These are phyloP conservation scores for Cryptococcus hybrid DNA, from an alignment of 1,284 basidiomycete genomes.

Conservation along the genomic window DNA sequence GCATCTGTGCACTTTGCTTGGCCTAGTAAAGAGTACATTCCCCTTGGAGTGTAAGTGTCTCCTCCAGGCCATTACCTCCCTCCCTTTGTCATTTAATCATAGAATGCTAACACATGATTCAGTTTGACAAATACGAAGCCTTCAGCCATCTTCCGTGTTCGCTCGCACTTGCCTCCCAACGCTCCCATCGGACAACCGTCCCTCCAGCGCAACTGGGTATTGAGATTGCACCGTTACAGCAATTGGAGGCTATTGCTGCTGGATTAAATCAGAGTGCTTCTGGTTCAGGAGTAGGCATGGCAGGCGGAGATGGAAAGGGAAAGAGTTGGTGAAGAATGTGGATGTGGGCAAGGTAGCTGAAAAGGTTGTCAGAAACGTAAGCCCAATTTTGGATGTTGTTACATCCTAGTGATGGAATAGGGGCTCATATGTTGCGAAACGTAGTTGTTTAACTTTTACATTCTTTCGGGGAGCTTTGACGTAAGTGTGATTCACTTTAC, in stretches of 20 bases:
- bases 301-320: conserved; percentile 21
- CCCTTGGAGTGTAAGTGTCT: conserved; percentile 59
- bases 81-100: background rate
- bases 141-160: conserved; percentile 84
- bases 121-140: conserved; percentile 90
- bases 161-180: conserved; percentile 55
- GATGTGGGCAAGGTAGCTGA: conserved; percentile 47
- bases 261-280: conserved; percentile 49
- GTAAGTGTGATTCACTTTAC: conserved; percentile 24
- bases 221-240: conserved; percentile 59
- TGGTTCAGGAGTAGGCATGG: conserved; percentile 20
- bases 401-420: background rate
- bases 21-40: conserved; percentile 82
- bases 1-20: conserved; percentile 87
- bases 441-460: conserved; percentile 81
- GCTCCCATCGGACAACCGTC: conserved; percentile 23
- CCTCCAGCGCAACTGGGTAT: conserved; percentile 53
- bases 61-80: too few species aligned
- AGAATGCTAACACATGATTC: background rate
- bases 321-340: conserved; percentile 29
- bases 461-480: conserved; percentile 71
- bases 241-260: conserved; percentile 33
- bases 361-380: conserved; percentile 50
- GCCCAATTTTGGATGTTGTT: conserved; percentile 4
- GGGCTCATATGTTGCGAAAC: background rate